Evolutionary conservation across 2,329 filamentous ascomycete species (phyloP).

Genomic region (Elsinoe fawcettii): DNA sequence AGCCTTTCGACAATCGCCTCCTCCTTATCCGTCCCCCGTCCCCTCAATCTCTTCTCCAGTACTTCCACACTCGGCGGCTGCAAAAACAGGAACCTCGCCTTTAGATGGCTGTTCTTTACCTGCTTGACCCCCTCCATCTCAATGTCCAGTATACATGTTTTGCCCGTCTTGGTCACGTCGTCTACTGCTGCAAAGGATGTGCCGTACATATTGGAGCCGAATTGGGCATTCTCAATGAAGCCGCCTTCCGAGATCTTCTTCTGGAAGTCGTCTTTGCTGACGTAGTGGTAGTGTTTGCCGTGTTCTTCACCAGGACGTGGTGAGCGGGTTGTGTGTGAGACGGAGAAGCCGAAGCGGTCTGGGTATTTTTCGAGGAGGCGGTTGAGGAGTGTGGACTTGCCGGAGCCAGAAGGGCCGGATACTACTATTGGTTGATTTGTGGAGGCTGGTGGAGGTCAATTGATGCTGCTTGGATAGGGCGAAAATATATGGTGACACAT

Average conservation of each 20-base stretch:
- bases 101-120: slow-evolving; percentile 66
- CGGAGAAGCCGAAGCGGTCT: slow-evolving; percentile 56
- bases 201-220: slow-evolving; percentile 80
- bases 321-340: slow-evolving; percentile 65
- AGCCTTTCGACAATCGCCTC: slow-evolving; percentile 62
- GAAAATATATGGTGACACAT: not conserved
- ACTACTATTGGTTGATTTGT: slow-evolving; percentile 56
- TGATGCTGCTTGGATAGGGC: not conserved
- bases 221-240: slow-evolving; percentile 83
- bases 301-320: slow-evolving; percentile 69
- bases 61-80: slow-evolving; percentile 67
- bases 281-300: slow-evolving; percentile 76
- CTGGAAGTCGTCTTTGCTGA: slow-evolving; percentile 58
- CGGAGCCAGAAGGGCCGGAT: slow-evolving; percentile 70
- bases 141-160: slow-evolving; percentile 81
- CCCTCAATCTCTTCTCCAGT: slow-evolving; percentile 66
- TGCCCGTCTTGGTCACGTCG: slow-evolving; percentile 60
- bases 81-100: slow-evolving; percentile 77
- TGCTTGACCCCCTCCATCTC: slow-evolving; percentile 99
- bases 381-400: slow-evolving; percentile 73
- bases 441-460: slow-evolving; percentile 1
- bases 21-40: slow-evolving; percentile 71
- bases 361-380: slow-evolving; percentile 60
- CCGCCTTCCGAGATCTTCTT: slow-evolving; percentile 58
- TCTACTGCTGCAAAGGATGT: slow-evolving; percentile 73